Base-by-base conservation (phyloP, 2,329 filamentous ascomycete species). In the Arthrobotrys entomopaga region DNA sequence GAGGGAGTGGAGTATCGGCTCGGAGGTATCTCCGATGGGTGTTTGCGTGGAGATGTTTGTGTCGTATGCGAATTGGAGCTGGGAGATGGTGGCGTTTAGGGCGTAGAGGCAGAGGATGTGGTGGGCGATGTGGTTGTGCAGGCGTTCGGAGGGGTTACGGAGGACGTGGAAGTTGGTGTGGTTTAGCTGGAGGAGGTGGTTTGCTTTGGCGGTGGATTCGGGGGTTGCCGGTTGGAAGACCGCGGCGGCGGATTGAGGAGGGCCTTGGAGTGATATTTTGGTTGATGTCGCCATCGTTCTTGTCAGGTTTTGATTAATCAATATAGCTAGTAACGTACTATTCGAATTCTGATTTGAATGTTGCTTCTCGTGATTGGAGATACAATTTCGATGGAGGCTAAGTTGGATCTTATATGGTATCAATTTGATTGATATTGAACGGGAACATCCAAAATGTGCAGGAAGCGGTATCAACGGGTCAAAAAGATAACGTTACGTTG, bases 91-190 rank as follows among this genome's bases (percentile, higher is more conserved):
- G 6, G 91, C 92, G 0, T 90, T 89, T 0, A 95, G 87, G 38
- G 90, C 90, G 80, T 90, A 96, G 29, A 95, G 83, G 15, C 89
- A 88, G 10, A 96, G 85, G 3, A 96, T 82, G 40, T 92, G 89
- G 78, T 97, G 93, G 2, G 85, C 85, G 73, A 95, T 91, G 79
- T 97, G 93, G 80, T 97, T 91, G 79, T 97, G 93, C 76, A 90
- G 96, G 15, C 70, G 70, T 0, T 90, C 90, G 1, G 81, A 79
- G 0, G 85, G 73, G 75, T 95, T 96, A 84, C 93, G 96, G 82
- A 90, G 96, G 69, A 93, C 89, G 79, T 96, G 91, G 78, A 77
- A 85, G 83, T 82, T 88, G 26, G 86, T 86, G 76, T 95, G 85
- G 79, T 97, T 93, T 67, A 88, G 83, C 80, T 96, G 91, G 16